Evolutionary conservation across 306 rosid genomes (phyloP).

Genomic region (Acacia acuminata): DNA sequence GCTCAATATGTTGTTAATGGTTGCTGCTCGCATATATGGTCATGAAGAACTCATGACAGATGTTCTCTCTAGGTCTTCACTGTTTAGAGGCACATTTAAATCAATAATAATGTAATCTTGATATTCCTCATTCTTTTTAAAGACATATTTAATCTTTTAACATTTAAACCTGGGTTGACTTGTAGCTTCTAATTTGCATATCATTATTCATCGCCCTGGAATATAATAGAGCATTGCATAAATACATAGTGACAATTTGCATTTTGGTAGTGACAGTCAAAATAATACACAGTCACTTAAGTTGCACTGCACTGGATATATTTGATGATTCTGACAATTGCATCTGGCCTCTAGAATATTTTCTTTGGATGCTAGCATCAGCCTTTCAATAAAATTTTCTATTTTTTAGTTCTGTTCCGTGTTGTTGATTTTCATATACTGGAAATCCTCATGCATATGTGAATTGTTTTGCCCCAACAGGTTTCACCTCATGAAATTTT

Average conservation of each 20-base stretch:
- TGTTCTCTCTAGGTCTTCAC: conserved; percentile 5
- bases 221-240: not conserved
- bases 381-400: conserved; percentile 17
- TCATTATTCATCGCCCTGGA: conserved; percentile 1
- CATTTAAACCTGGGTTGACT: conserved; percentile 2
- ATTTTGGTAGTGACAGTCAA: conserved; percentile 1
- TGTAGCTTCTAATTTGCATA: conserved; percentile 16
- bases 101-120: not conserved
- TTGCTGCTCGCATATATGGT: conserved; percentile 23
- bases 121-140: not conserved
- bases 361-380: not conserved
- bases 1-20: conserved; percentile 23
- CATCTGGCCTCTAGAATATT: not conserved
- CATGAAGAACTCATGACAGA: conserved; percentile 1
- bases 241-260: conserved; percentile 16
- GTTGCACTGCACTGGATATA: conserved; percentile 8
- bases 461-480: conserved; percentile 38
- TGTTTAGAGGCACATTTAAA: conserved; percentile 1
- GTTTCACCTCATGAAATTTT: conserved; percentile 78
- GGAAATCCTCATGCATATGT: conserved; percentile 6
- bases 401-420: conserved; percentile 3
- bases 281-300: conserved; percentile 3
- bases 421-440: conserved; percentile 7
- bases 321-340: conserved; percentile 8
- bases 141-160: conserved; percentile 3